Percentiles rank a stretch among this genome's conserved stretches.
Conservation (phyloP, 805 yeast genomes). For the Saturnispora serradocipensis region DNA sequence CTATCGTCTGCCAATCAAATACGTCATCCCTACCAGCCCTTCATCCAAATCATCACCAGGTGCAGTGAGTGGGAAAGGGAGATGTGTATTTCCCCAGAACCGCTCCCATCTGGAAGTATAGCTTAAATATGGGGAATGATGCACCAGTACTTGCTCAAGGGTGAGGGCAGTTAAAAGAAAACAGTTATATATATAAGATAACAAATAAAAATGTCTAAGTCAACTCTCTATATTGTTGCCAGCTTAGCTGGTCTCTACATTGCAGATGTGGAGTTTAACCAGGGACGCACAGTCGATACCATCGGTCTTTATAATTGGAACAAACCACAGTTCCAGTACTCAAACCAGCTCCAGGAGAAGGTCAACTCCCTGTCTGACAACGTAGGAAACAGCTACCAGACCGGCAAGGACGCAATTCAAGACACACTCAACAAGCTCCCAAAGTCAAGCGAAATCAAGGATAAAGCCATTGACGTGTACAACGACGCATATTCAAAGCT, state of each 20-base stretch:
- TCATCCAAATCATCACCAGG: not conserved
- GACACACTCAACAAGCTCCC: slow-evolving; percentile 6
- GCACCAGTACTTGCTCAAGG: not conserved
- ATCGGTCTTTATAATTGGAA: slow-evolving; percentile 9
- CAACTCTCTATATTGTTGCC: slow-evolving; percentile 4
- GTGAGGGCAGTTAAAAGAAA: no score
- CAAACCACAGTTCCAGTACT: not conserved
- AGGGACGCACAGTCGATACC: slow-evolving; percentile 5
- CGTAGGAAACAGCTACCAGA: not conserved
- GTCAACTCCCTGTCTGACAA: not conserved
- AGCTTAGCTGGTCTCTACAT: slow-evolving; percentile 8
- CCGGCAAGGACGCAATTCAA: slow-evolving; percentile 1
- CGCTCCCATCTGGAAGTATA: not conserved
- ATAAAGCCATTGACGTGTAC: slow-evolving; percentile 15
- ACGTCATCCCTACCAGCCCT: not conserved
- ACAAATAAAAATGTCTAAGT: slow-evolving; percentile 3
- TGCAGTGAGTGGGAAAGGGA: not conserved
- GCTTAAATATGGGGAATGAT: not conserved
- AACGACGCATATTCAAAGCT: slow-evolving; percentile 20
- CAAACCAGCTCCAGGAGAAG: not conserved
- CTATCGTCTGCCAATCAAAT: not conserved
- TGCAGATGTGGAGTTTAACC: slow-evolving; percentile 6
- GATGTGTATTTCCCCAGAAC: not conserved
- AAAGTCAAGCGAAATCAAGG: slow-evolving; percentile 9
- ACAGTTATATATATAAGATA: not conserved